Evolutionary conservation across 306 rosid genomes (phyloP), one percentile per base, ranked within the genome.

Genomic region (Adenanthera pavonina): DNA sequence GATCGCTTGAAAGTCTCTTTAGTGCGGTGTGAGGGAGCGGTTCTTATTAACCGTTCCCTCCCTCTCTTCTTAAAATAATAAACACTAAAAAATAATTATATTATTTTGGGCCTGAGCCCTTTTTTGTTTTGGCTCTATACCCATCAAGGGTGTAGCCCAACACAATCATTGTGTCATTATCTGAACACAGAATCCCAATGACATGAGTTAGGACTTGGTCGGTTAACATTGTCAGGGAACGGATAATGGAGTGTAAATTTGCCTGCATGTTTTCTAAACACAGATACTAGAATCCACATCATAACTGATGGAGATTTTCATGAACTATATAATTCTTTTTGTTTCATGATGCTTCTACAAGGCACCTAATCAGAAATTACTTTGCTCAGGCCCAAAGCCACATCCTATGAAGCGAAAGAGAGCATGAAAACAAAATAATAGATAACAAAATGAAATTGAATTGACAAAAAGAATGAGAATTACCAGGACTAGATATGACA

Each of bases 401-500:
- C 74, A 69, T 73, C 72, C 36, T 60, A 59, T 78, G 83, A 72
- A 81, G 19, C 49, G 35, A 69, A 66, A 69, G 36, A 69, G 40
- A 69, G 15, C 56, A 6, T 13, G 16, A 69, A 25, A 48, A 8
- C n/a, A 9, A 38, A 34, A n/a, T 16, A 38, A 74, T 25, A 74
- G 73, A 83, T 20, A 48, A 74, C 34, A 72, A 49, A 15, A 48
- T 43, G 77, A 68, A 60, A 82, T 70, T 47, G 77, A 67, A 68
- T 35, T 2, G 15, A 78, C 60, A 54, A 54, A 65, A 52, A 20
- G 57, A 67, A 62, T 3, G 65, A 54, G 19, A 74, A 71, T 84
- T 90, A 95, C 99, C 91, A 46, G 97, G 95, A 85, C 99, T 95
- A 60, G 99, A 95, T 78, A 95, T 67, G 75, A 92, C 91, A 46